Evolutionary conservation across 805 yeast genomes (phyloP).

Genomic region (Yamadazyma nakazawae): DNA sequence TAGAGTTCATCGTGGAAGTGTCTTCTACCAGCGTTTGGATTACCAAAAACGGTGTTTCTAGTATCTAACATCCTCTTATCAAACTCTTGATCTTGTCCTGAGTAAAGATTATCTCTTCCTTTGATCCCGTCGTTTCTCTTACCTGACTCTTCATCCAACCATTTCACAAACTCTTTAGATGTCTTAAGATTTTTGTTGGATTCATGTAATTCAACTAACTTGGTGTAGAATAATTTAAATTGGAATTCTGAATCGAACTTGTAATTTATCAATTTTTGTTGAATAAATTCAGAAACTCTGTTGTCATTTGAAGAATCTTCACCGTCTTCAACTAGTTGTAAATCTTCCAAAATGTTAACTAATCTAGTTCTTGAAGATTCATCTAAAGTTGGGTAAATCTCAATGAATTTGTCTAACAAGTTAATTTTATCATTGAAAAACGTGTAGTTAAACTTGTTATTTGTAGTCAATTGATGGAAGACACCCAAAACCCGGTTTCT

Average conservation of each 20-base stretch:
- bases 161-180: constrained; percentile 49
- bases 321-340: constrained; percentile 27
- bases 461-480: constrained; percentile 43
- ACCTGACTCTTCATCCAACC: constrained; percentile 53
- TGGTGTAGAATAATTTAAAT: constrained; percentile 38
- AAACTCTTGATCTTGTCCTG: constrained; percentile 35
- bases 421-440: constrained; percentile 20
- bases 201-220: constrained; percentile 32
- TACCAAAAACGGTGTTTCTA: constrained; percentile 74
- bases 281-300: constrained; percentile 32
- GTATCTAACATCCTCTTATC: constrained; percentile 30
- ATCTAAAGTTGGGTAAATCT: constrained; percentile 26
- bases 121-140: constrained; percentile 18
- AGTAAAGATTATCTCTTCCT: constrained; percentile 29
- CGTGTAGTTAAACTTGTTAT: constrained; percentile 28
- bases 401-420: constrained; percentile 24
- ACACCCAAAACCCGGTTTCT: constrained; percentile 52
- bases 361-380: constrained; percentile 34
- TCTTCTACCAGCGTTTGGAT: constrained; percentile 67
- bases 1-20: constrained; percentile 24
- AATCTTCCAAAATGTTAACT: constrained; percentile 47
- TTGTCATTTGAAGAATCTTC: constrained; percentile 14
- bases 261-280: constrained; percentile 26
- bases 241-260: constrained; percentile 28
- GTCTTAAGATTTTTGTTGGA: constrained; percentile 23